Evolutionary conservation across 306 rosid genomes (phyloP), one percentile per base, ranked within the genome.

Genomic region (Begonia masoniana): DNA sequence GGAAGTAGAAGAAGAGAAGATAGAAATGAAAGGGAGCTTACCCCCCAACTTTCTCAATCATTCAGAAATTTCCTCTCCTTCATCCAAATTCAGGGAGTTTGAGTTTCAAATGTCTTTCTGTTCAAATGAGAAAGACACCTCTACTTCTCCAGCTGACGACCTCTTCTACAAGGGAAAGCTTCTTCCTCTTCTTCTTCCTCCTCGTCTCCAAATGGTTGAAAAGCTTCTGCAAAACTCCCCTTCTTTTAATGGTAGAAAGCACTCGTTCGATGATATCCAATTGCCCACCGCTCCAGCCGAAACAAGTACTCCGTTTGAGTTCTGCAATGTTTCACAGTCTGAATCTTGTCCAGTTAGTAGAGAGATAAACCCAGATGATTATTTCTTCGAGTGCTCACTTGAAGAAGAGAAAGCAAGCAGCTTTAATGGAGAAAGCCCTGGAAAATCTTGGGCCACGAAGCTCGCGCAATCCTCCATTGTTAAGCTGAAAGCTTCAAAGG

Each of bases 81-180:
- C 73, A 41, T 58, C 74, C 58, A 76, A 71, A 41, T 66, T 76
- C 3, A 74, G 87, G 77, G 99, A 92, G 71, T 92, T 92, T 57
- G 99, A 92, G 84, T 92, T 92, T 65, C 96, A 92, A 74, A 92
- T 83, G 99, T 81, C 93, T 13, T 75, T 84, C 48, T 65, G 56
- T 14, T 61, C 71, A 58, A 73, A 71, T 57, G 88, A 80, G 10
- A 71, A 69, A 71, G 84, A 81, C 10, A 45, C 75, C 9, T 31
- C 39, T 43, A 76, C 95, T 71, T 92, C 96, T 13, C 99, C 99
- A 39, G 96, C 99, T 47, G 99, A 92, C n/a, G 99, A 86, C 76
- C 99, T 92, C 58, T 92, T 92, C 78, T 92, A 92, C 81, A 92
- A 83, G 57, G 99, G 96, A 51, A 92, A 92, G 66, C 93, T 92